phyloP scores from a whole-genome alignment of 805 yeast species.

The Tetrapisispora namnaoensis region DNA sequence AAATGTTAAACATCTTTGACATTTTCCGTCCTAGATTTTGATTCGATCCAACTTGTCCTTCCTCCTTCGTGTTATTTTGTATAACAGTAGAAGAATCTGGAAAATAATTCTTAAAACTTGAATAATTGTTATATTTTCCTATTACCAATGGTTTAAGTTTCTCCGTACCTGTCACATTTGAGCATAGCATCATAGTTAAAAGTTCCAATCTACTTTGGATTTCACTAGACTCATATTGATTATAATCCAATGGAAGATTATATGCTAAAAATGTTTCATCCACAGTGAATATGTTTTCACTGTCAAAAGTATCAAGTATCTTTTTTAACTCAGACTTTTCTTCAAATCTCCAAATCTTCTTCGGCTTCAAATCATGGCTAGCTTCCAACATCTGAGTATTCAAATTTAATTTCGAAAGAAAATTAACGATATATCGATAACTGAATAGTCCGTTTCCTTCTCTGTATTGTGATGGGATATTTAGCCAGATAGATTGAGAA shows the following conservation, averaged over 20 bases:
- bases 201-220: slow-evolving; percentile 33
- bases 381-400: slow-evolving; percentile 38
- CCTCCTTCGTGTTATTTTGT: neutral
- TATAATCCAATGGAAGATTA: slow-evolving; percentile 50
- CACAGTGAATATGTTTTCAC: slow-evolving; percentile 46
- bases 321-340: slow-evolving; percentile 42
- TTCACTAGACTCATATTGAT: slow-evolving; percentile 34
- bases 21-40: slow-evolving; percentile 33
- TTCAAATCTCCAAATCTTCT: slow-evolving; percentile 54
- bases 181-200: slow-evolving; percentile 50
- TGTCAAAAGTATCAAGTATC: slow-evolving; percentile 37
- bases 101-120: slow-evolving; percentile 31
- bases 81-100: slow-evolving; percentile 8
- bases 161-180: slow-evolving; percentile 53
- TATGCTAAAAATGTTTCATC: slow-evolving; percentile 57
- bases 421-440: slow-evolving; percentile 49
- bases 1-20: slow-evolving; percentile 41
- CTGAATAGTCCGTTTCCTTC: slow-evolving; percentile 57
- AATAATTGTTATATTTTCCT: slow-evolving; percentile 44
- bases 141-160: slow-evolving; percentile 51
- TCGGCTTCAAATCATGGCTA: slow-evolving; percentile 33
- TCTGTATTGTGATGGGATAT: slow-evolving; percentile 39
- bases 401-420: slow-evolving; percentile 39
- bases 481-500: slow-evolving; percentile 54
- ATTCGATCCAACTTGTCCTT: neutral